Conservation (phyloP, 2,329 filamentous ascomycete genomes). For the Diatrype stigma region DNA sequence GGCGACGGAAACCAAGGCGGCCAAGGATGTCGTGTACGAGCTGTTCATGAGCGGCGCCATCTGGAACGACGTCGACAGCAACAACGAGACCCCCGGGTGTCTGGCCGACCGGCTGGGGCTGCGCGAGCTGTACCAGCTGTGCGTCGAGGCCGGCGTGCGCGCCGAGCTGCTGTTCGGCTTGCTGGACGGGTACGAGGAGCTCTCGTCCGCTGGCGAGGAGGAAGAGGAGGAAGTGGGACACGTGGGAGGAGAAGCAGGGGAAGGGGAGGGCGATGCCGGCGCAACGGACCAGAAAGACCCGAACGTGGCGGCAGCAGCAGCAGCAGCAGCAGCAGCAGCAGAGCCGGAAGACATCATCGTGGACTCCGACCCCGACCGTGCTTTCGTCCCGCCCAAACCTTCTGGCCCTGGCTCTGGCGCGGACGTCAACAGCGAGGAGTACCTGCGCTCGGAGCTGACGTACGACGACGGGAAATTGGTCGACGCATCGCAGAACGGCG, state of each 20-base stretch:
- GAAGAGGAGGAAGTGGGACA: slow-evolving; percentile 44
- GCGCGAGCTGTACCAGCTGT: slow-evolving; percentile 69
- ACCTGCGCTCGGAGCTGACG: slow-evolving; percentile 63
- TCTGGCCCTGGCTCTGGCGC: slow-evolving; percentile 26
- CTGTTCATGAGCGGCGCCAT: slow-evolving; percentile 86
- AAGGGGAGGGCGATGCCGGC: slow-evolving; percentile 23
- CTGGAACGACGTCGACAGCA: slow-evolving; percentile 90
- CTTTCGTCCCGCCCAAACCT: slow-evolving; percentile 31
- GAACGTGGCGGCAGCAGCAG: slow-evolving; percentile 12
- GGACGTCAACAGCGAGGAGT: slow-evolving; percentile 60
- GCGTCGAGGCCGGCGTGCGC: slow-evolving; percentile 84
- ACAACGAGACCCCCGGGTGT: slow-evolving; percentile 88
- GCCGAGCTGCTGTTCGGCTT: slow-evolving; percentile 83
- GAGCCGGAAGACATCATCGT: slow-evolving; percentile 19
- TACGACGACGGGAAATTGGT: slow-evolving; percentile 65
- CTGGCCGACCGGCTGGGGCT: slow-evolving; percentile 69
- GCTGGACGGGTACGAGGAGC: slow-evolving; percentile 74
- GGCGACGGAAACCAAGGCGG: slow-evolving; percentile 50
- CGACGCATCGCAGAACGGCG: slow-evolving; percentile 72
- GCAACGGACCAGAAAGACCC: slow-evolving; percentile 14
- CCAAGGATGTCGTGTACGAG: slow-evolving; percentile 65
- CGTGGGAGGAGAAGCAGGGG: slow-evolving; percentile 37
- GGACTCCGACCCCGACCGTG: slow-evolving; percentile 21
- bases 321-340: no score
- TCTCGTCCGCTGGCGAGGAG: slow-evolving; percentile 54